Evolutionary conservation across 148 eudicot species (phyloP).

Genomic region (Dysphania ambrosioides): DNA sequence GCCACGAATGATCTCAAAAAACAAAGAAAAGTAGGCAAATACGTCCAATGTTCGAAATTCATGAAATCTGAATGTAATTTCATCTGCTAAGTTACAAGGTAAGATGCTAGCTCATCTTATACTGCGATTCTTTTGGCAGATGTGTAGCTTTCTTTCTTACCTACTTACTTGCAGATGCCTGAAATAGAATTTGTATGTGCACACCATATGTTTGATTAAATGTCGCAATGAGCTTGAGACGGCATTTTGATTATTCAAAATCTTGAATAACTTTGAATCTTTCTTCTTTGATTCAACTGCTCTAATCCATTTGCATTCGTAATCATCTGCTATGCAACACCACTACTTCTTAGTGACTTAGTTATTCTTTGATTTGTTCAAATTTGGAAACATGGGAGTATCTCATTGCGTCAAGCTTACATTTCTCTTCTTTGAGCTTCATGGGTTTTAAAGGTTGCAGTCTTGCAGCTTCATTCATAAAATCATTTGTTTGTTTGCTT

Average conservation of each 20-base stretch:
- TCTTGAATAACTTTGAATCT: neutral
- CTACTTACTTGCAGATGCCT: too few species aligned
- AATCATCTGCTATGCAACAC: neutral
- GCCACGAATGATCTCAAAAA: too few species aligned
- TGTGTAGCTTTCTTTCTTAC: neutral
- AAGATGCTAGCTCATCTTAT: neutral
- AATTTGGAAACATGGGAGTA: neutral
- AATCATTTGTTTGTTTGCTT: neutral
- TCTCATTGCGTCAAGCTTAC: neutral
- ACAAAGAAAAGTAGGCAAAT: too few species aligned
- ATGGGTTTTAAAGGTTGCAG: neutral
- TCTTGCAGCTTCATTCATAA: neutral
- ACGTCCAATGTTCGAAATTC: too few species aligned
- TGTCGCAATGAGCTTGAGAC: neutral
- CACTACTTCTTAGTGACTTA: neutral
- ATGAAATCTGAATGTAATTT: too few species aligned
- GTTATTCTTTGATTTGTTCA: neutral
- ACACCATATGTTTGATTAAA: neutral
- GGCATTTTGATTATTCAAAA: neutral
- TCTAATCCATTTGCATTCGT: neutral
- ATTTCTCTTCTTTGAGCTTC: neutral
- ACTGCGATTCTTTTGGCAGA: neutral
- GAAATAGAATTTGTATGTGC: neutral
- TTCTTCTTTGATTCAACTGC: neutral
- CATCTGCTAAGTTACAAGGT: neutral